Evolutionary conservation across 352 stramenopile genomes (phyloP), one percentile per base, ranked within the genome.

Genomic region (Phytophthora cryptogea): DNA sequence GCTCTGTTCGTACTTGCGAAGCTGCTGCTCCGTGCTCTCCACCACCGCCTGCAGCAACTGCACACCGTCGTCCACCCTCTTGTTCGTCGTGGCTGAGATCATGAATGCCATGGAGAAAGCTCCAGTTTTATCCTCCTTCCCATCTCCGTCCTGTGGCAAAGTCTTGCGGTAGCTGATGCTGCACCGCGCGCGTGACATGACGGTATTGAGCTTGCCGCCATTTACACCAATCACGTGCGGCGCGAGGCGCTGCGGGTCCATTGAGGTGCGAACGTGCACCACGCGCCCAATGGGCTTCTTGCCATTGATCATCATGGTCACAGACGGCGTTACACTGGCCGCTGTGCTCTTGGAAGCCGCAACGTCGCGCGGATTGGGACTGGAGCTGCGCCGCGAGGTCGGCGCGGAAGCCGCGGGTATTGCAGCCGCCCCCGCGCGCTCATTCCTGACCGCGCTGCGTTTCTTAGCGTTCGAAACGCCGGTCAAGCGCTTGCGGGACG

Each of bases 101-200:
- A 74, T 70, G 43, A 91, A 89, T 17, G 54, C 69, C 63, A 91
- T 76, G 6, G 47, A 57, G 47, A 70, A 83, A 6, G 54, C 27
- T 11, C 31, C 37, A 42, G 11, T 16, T 23, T 11, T 37, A 16
- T 47, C 36, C n/a, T 13, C 37, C 8, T 16, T 23, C 7, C 11
- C n/a, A 42, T 6, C 36, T 47, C 11, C 28, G 10, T 62, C 41
- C n/a, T 52, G 16, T 17, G 30, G 16, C 36, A 20, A n/a, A 16
- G 55, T 49, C 27, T 76, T 64, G 13, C 63, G 71, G 54, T 87
- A 70, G 16, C 63, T 62, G 27, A 91, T 88, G 10, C 63, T 76
- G 55, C 77, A 88, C 20, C 82, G 75, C 16, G 78, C 70, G 40
- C 76, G 73, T 30, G 68, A 67, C 77, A 89, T 88, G 41, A 89